phyloP scores from a whole-genome alignment of 225 moss, liverwort and hornwort genomes.

The Antitrichia curtipendula region DNA sequence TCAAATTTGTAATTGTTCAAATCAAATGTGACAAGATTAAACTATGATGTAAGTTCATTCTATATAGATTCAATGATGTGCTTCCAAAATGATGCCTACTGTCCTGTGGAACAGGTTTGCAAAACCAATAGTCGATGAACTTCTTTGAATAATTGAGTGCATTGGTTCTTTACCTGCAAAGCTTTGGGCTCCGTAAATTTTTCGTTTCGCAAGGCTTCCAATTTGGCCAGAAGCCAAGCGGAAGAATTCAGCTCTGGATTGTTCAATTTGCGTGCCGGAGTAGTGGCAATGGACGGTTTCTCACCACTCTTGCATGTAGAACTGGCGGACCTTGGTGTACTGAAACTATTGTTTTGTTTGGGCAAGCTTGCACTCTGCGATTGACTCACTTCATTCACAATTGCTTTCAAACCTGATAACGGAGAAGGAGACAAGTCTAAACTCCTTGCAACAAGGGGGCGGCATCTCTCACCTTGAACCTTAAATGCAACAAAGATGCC shows the following conservation, averaged over 20 bases:
- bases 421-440: background rate
- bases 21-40: background rate
- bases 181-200: conserved; percentile 7
- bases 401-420: background rate
- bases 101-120: background rate
- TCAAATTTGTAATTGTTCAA: background rate
- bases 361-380: background rate
- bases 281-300: background rate
- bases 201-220: conserved; percentile 14
- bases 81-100: background rate
- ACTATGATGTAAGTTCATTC: background rate
- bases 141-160: no score
- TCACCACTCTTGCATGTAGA: background rate
- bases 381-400: background rate
- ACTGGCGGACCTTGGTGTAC: background rate
- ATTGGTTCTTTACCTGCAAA: background rate
- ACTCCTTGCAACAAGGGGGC: background rate
- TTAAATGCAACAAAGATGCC: background rate
- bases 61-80: no score
- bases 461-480: background rate
- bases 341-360: background rate
- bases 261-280: background rate
- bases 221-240: conserved; percentile 5
- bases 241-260: conserved; percentile 11
- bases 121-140: background rate